Conservation (phyloP, 495 filamentous ascomycete species). For the Daldinia concentrica region DNA sequence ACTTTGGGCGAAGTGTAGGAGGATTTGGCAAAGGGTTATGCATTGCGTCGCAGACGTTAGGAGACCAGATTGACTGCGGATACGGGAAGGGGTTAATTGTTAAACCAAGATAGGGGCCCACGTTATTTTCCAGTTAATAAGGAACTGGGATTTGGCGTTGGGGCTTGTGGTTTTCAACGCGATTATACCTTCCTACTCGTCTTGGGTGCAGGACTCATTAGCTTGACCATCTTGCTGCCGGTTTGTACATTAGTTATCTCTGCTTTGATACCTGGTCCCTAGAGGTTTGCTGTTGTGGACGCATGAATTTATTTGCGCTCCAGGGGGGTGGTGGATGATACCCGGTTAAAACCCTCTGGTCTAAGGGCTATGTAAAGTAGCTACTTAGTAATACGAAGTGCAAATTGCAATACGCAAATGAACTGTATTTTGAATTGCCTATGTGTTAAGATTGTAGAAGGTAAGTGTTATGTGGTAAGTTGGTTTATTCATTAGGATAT, state of each 20-base stretch:
- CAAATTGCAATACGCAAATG: conserved; percentile 12
- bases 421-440: not conserved
- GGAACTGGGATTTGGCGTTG: conserved; percentile 29
- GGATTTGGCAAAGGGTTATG: conserved; percentile 11
- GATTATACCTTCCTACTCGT: conserved; percentile 28
- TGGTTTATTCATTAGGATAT: not conserved
- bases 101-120: conserved; percentile 18
- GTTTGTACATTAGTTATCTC: conserved; percentile 40
- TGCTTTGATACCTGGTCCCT: conserved; percentile 30
- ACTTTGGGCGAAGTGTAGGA: conserved; percentile 12
- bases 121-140: conserved; percentile 29
- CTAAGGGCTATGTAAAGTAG: conserved; percentile 33
- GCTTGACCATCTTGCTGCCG: conserved; percentile 25
- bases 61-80: conserved; percentile 43
- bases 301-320: conserved; percentile 26
- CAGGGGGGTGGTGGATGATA: conserved; percentile 27
- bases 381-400: conserved; percentile 41
- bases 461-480: not conserved
- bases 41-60: conserved; percentile 29
- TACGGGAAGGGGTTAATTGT: conserved; percentile 13
- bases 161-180: conserved; percentile 30
- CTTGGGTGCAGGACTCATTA: conserved; percentile 34
- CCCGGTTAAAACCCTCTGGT: conserved; percentile 23
- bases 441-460: not conserved
- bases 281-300: conserved; percentile 9